Percentiles rank a stretch among this genome's conserved stretches.
Conservation (phyloP, 2,329 filamentous ascomycete species). For the Setomelanomma holmii region DNA sequence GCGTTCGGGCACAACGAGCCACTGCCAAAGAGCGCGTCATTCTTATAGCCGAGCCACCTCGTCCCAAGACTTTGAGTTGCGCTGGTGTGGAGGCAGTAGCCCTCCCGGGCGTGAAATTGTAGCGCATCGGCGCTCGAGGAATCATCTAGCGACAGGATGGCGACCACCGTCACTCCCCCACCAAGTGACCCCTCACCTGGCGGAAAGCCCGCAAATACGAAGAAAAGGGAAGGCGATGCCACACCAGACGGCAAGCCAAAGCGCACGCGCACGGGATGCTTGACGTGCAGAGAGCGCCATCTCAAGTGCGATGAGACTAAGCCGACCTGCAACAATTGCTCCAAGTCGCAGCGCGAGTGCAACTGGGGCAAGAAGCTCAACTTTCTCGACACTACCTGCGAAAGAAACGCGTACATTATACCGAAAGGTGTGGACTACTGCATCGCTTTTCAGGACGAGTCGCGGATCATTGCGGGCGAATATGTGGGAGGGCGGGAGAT, state of each 20-base stretch:
- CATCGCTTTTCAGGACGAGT: constrained; percentile 86
- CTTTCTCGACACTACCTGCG: constrained; percentile 84
- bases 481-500: constrained; percentile 80
- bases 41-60: no score
- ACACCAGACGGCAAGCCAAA: constrained; percentile 69
- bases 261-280: constrained; percentile 85
- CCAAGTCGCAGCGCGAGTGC: constrained; percentile 84
- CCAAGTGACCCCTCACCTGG: constrained; percentile 29
- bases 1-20: no score
- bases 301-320: constrained; percentile 86
- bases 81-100: not conserved
- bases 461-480: constrained; percentile 85
- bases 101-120: not conserved
- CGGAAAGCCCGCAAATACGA: constrained; percentile 18
- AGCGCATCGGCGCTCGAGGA: not conserved
- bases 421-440: constrained; percentile 64
- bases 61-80: no score
- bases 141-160: constrained; percentile 15
- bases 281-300: constrained; percentile 89
- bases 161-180: constrained; percentile 29
- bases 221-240: constrained; percentile 30
- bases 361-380: constrained; percentile 87
- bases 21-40: no score
- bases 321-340: constrained; percentile 77
- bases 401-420: constrained; percentile 65